Evolutionary conservation across 2,329 filamentous ascomycete species (phyloP).

Genomic region (Pestalotiopsis sp.): DNA sequence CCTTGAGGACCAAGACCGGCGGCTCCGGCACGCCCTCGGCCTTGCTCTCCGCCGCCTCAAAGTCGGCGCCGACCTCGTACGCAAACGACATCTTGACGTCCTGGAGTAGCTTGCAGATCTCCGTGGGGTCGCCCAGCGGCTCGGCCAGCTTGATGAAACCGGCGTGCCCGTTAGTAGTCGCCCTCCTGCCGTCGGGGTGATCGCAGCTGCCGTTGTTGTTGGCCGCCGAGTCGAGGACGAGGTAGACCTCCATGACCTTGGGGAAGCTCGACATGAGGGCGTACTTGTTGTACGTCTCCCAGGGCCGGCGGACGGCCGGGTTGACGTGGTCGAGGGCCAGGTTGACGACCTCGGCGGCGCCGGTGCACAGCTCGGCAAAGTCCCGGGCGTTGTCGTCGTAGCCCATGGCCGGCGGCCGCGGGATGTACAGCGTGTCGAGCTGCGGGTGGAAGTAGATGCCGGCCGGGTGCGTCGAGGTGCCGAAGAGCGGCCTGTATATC

Average conservation of each 20-base stretch:
- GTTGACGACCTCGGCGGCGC: slow-evolving; percentile 37
- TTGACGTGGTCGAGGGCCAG: slow-evolving; percentile 51
- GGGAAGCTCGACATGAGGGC: slow-evolving; percentile 46
- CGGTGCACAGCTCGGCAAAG: slow-evolving; percentile 39
- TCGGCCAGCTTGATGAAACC: slow-evolving; percentile 17
- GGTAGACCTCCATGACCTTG: slow-evolving; percentile 38
- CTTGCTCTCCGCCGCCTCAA: slow-evolving; percentile 22
- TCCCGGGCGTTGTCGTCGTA: slow-evolving; percentile 45
- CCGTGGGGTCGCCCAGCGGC: slow-evolving; percentile 12
- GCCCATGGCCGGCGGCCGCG: slow-evolving; percentile 40
- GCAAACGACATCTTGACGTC: slow-evolving; percentile 32
- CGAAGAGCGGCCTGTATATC: slow-evolving; percentile 40
- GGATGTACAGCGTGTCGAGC: slow-evolving; percentile 41
- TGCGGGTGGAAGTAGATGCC: slow-evolving; percentile 34
- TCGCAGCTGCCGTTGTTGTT: neutral
- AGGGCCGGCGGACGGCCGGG: slow-evolving; percentile 46
- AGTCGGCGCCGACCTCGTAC: slow-evolving; percentile 30
- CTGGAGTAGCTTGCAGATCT: slow-evolving; percentile 25
- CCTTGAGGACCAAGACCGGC: slow-evolving; percentile 32
- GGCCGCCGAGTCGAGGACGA: slow-evolving; percentile 31
- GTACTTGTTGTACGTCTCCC: slow-evolving; percentile 56
- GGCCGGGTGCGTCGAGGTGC: slow-evolving; percentile 32
- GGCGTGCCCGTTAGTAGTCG: neutral
- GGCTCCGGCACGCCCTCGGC: slow-evolving; percentile 19
- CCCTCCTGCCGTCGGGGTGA: neutral